Evolutionary conservation across 225 moss, liverwort and hornwort genomes (phyloP), one percentile per base, ranked within the genome.

Genomic region (Climacium dendroides): DNA sequence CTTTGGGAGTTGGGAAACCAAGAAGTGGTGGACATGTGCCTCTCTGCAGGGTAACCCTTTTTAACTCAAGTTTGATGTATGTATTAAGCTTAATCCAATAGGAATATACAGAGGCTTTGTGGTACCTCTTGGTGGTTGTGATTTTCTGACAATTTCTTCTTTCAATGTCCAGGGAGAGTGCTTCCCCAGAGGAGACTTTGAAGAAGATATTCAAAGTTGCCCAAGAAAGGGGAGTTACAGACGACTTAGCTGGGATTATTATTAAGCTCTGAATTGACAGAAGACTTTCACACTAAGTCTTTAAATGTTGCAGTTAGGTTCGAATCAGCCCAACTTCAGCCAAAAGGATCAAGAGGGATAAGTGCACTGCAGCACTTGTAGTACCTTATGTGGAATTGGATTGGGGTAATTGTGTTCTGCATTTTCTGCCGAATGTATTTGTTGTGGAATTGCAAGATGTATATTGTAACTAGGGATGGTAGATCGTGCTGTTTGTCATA

Each of bases 1-100:
- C 95, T 98, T 32, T 98, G 97, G 97, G 97, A 98, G 89, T 85
- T 97, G 81, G 92, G 96, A 63, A 98, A 97, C 81, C 96, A 98
- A 88, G 95, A 96, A 85, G 98, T 92, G 75, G 95, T 95, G 78
- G 92, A 96, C 83, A 74, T 96, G 39, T 94, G 95, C 83, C 92
- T 93, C 28, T 85, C 94, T 83, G 91, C 93, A 80, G 94, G 95
- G 97, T 98, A 94, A 81, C 11, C 71, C 64, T 50, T 64, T 65
- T 54, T 23, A n/a, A 47, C 81, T 86, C 35, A 29, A 87, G 26
- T 41, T 78, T 37, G 43, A 79, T 74, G 58, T 73, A 48, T 57
- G 50, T 52, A 48, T 55, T 5, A 45, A 45, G 45, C 45, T 45
- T 45, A 65, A 26, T 71, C 47, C 60, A 53, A 45, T 54, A 81